Conservation (phyloP, 2,329 filamentous ascomycete species). For the Diaporthe humulicola region DNA sequence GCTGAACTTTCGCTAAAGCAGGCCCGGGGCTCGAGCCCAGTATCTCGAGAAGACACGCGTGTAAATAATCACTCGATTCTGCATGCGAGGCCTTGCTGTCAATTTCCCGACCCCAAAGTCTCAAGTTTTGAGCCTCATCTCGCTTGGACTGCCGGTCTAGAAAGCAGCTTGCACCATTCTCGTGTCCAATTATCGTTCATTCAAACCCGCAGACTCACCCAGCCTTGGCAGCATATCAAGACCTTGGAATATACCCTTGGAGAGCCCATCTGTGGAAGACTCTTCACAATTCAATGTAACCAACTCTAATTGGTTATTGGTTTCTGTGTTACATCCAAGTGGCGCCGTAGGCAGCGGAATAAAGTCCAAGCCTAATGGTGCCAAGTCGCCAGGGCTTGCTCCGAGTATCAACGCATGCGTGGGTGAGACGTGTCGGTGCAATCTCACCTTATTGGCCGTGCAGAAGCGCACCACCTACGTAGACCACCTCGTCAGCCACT, state of each 20-base stretch:
- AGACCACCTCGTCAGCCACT: not conserved
- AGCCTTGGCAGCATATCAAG: not conserved
- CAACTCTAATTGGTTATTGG: slow-evolving; percentile 1
- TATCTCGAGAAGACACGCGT: not conserved
- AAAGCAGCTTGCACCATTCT: not conserved
- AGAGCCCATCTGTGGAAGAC: not conserved
- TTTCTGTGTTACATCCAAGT: not conserved
- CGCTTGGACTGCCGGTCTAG: not conserved
- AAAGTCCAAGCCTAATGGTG: not conserved
- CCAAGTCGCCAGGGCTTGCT: not conserved
- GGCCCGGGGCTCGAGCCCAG: not conserved
- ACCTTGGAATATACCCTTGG: not conserved
- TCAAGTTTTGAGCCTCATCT: not conserved
- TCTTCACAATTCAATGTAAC: not conserved
- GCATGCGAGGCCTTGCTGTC: not conserved
- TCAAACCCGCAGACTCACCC: not conserved
- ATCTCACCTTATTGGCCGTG: not conserved
- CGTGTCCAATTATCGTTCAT: not conserved
- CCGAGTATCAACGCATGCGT: not conserved
- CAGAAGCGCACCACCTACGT: not conserved
- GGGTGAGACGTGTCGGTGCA: not conserved
- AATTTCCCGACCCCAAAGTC: not conserved
- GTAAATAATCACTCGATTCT: not conserved
- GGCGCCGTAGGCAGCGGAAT: not conserved
- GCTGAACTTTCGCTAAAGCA: not conserved